Base-by-base conservation (phyloP, 768 basidiomycete species). In the Termitomyces sp. region DNA sequence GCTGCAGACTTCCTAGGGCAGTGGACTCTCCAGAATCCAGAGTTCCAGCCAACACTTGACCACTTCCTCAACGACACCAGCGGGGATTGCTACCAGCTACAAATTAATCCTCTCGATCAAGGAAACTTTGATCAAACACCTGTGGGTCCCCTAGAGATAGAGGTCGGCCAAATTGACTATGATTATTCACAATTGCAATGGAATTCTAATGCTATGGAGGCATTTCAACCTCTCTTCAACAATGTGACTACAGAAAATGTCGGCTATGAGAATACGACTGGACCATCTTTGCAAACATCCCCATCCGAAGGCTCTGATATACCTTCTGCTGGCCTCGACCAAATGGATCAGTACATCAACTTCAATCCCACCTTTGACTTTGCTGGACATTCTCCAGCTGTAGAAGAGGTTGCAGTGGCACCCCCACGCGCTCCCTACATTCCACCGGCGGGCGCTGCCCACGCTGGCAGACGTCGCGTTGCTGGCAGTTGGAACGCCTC, bases 361-460 rank as follows among this genome's bases (percentile, higher is more conserved):
- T 69, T 60, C 19, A 58, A 62, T 9, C 58, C 55, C 8, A 49
- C 53, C 4, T 59, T 58, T 16, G 59, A 62, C 53, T 63, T 47
- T 44, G 54, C 34, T 16, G 38, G 54, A 35, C 53, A 60, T 3
- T 54, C 59, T 42, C 58, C 59, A 7, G 41, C 50, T 31, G 57
- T 54, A 48, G 55, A 60, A 50, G 66, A 59, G 21, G 58, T 58
- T 14, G 51, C 61, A 16, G 62, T 62, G 40, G 51, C 58, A 35
- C 65, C 64, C 53, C 56, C 66, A 23, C 66, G 66, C 45, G 41
- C 59, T 37, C 59, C 74, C 2, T 86, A 86, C 60, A 67, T 74
- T 0, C 85, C 85, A 5, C 84, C 85, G 14, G 58, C 82, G 12
- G 85, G 83, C 48, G 84, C 85, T 21, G 65, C 70, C 4, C 63